Evolutionary conservation across 768 basidiomycete genomes (phyloP), one percentile per base, ranked within the genome.

Genomic region (Mycena polygramma): DNA sequence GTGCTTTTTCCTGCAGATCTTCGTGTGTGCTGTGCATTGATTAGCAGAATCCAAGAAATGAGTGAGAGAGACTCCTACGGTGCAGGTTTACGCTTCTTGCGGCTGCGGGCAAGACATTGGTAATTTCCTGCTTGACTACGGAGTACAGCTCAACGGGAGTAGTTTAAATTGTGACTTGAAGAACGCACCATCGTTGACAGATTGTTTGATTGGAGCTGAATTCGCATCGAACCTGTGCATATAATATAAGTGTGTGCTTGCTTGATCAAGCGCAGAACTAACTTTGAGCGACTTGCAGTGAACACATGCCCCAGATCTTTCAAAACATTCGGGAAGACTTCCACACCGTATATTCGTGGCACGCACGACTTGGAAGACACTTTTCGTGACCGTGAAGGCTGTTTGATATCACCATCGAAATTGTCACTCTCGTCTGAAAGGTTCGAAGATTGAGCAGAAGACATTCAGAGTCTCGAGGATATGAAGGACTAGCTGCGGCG

Each of bases 261-360:
- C 39, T 13, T 30, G 20, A 30, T 7, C 39, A 20, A 20, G 52
- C 37, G 51, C 62, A 41, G 36, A 35, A 73, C 79, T 54, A 57
- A 87, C 88, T 77, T 89, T 89, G 52, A 89, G 81, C 8, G 86
- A 86, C 77, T 89, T 89, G 77, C 88, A 89, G 67, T 89, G 86
- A 35, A 86, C 83, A 76, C 88, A 89, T 37, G 88, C 88, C 30
- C 87, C 85, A 62, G 84, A 80, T 41, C 88, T 88, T 55, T 20
- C 30, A 26, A 26, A 22, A 43, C 19, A 48, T 45, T 69, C 39
- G 61, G 46, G 49, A 41, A 6, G 15, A 57, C 48, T 57, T n/a
- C 19, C 20, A 24, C 20, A 35, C 30, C 30, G 30, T 10, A 26
- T 30, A 26, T 26, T 14, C 13, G 17, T 5, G 36, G 22, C 36